These are phyloP conservation scores for Pseudozyma tsukubaensis DNA, from an alignment of 1,284 basidiomycete genomes.

Conservation along the genomic window DNA sequence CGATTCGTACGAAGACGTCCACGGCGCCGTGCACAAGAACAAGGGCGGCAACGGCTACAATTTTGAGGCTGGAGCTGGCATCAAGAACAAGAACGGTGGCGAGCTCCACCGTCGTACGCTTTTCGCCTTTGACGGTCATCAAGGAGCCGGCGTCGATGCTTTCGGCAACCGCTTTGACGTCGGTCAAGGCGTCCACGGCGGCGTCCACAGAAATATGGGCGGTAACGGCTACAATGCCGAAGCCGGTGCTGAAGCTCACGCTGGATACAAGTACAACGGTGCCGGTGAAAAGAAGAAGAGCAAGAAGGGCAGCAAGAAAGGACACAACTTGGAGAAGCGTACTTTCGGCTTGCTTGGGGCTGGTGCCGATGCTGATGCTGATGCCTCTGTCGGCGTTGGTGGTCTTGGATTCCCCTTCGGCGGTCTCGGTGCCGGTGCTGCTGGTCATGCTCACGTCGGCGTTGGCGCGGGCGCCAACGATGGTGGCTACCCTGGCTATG, in stretches of 20 bases:
- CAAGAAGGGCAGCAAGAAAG: no score
- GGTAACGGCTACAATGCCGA: not conserved
- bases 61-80: not conserved
- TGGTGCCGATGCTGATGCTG: conserved; percentile 1
- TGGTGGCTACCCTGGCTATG: conserved; percentile 1
- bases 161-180: not conserved
- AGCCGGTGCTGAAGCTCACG: no score
- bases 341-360: conserved; percentile 7
- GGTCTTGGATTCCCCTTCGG: not conserved
- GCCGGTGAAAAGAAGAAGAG: no score
- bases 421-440: not conserved
- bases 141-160: not conserved
- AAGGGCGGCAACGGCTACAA: not conserved
- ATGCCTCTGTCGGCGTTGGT: conserved; percentile 5
- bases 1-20: not conserved
- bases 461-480: not conserved
- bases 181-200: not conserved
- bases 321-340: conserved; percentile 9
- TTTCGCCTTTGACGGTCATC: no score
- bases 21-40: not conserved
- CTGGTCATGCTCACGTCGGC: conserved; percentile 1
- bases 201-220: not conserved
- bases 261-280: no score
- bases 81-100: not conserved
- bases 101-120: not conserved